Evolutionary conservation across 2,329 filamentous ascomycete genomes (phyloP).

Genomic region (Cordyceps pruinosa): DNA sequence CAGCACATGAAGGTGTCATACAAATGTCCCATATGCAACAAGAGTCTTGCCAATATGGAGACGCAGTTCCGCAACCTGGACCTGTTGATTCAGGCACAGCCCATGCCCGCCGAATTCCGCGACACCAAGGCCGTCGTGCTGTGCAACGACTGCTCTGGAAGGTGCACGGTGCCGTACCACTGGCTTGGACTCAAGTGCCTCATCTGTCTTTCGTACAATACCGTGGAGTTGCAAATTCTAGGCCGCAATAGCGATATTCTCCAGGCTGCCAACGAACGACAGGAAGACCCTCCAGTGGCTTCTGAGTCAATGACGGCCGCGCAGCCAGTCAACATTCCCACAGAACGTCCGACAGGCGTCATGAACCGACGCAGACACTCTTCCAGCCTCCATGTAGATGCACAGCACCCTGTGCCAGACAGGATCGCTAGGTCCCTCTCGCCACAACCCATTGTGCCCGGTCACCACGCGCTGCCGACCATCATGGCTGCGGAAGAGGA

Average conservation of each 20-base stretch:
- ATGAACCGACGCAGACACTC: constrained; percentile 32
- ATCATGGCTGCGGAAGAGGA: constrained; percentile 33
- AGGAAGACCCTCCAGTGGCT: constrained; percentile 9
- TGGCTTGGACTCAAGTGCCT: constrained; percentile 91
- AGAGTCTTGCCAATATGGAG: constrained; percentile 97
- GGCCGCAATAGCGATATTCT: constrained; percentile 31
- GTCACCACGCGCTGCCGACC: constrained; percentile 21
- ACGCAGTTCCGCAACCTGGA: constrained; percentile 87
- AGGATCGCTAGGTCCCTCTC: constrained; percentile 40
- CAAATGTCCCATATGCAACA: constrained; percentile 94
- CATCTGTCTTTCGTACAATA: constrained; percentile 64
- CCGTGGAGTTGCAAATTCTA: constrained; percentile 56
- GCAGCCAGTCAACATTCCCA: constrained; percentile 19
- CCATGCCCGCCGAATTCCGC: constrained; percentile 80
- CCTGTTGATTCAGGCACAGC: constrained; percentile 77
- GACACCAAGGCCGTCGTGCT: constrained; percentile 76
- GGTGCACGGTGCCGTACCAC: constrained; percentile 81
- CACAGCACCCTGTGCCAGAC: constrained; percentile 29
- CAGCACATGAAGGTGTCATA: constrained; percentile 86
- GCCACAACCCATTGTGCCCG: constrained; percentile 25
- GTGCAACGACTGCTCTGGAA: constrained; percentile 91
- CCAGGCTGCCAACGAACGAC: constrained; percentile 21
- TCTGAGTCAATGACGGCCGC: neutral
- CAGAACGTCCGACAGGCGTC: neutral
- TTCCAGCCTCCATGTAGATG: constrained; percentile 28